Base-by-base conservation (phyloP, 176 grass and related monocot species). In the Aegilops bicornis region DNA sequence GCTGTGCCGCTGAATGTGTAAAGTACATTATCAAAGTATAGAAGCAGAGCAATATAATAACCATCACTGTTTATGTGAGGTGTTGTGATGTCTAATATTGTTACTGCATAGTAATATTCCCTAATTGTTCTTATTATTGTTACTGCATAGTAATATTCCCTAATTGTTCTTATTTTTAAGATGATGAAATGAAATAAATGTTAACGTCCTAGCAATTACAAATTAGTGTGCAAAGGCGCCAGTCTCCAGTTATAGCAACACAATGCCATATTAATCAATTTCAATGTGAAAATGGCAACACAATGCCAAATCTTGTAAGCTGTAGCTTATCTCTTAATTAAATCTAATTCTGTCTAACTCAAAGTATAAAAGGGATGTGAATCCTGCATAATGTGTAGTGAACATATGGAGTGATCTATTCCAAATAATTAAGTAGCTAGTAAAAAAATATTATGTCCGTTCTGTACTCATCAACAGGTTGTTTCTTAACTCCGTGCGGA, bases 401-500 rank as follows among this genome's bases (percentile, higher is more conserved):
- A 56, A 22, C 32, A 59, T 8, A n/a, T 56, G 20, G 16, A 35
- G 48, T 56, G 17, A 33, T 78, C 48, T n/a, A 10, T 35, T 77
- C 48, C 48, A 0, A 77, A 78, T 59, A 36, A 35, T 11, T 37
- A 7, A 19, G 7, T 10, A 59, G 10, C 31, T 8, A 20, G 30
- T 16, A 36, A 19, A n/a, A 59, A 56, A 78, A 56, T 78, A 20
- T 37, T 37, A 23, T 60, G 14, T 36, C 22, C 15, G 11, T 78
- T 78, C 6, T 78, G 76, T 60, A 36, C 52, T 23, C 76, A 37
- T 60, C 10, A 1, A 35, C 35, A 84, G 86, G 89, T 1, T 93
- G 92, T 52, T 91, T 93, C 40, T 27, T 93, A 1, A 89, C 86
- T 14, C 89, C 91, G n/a, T 91, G 89, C 3, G 86, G 89, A 29